Evolutionary conservation across 331 rosid genomes (phyloP), one percentile per base, ranked within the genome.

Genomic region (Rhamnella rubrinervis): DNA sequence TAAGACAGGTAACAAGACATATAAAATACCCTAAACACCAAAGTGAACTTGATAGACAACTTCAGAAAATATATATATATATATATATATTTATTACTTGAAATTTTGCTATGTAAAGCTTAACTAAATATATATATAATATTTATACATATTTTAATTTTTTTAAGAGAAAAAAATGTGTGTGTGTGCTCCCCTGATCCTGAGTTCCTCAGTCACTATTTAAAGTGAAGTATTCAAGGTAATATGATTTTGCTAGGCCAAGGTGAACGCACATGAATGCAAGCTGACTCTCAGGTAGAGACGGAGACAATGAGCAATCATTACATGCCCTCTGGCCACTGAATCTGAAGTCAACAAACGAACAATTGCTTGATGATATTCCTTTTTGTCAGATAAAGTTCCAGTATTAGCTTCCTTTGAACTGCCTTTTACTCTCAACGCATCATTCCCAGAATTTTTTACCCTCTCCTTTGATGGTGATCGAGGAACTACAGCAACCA

Each of bases 301-400:
- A 68, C 92, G 88, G 78, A 90, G 92, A 77, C 97, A 83, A 62
- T 75, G 84, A 28, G 95, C 87, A 70, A 93, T 66, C 97, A 91
- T 93, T 71, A 91, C 77, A 83, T 91, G 97, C 44, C 98, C 98
- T 84, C 83, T 82, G 71, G 90, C 87, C 78, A 93, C 95, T 63
- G 91, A 87, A 66, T 91, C 92, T 56, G 95, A 91, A 78, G 67
- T 62, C 77, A 91, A 70, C 62, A 93, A 73, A 80, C 63, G 82
- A 83, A 87, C 89, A 84, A 85, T 58, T 77, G 87, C 80, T 74
- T 81, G 89, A 63, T 28, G 79, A 64, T 63, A 57, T 55, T 80
- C 85, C 68, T 65, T 86, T 80, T 72, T 71, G 73, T 73, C 89
- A 65, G 76, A 70, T 68, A 63, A 55, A 75, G 68, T 78, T 80